These are phyloP conservation scores for Corylus heterophylla DNA, from an alignment of 306 rosid genomes.

Conservation along the genomic window DNA sequence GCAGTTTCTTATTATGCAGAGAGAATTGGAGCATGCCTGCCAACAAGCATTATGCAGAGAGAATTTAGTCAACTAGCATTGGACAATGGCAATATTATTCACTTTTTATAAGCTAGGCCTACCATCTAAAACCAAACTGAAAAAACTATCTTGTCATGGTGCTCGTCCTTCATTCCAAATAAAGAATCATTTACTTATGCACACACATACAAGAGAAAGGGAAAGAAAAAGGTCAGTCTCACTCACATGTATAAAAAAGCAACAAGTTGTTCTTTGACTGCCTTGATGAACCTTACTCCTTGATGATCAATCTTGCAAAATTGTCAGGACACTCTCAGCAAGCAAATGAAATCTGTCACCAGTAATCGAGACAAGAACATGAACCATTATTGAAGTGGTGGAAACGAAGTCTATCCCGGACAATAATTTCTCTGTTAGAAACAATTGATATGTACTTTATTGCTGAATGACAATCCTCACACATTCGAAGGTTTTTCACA, in stretches of 20 bases:
- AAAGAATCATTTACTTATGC: not conserved
- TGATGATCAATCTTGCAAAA: conserved; percentile 9
- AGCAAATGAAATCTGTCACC: conserved; percentile 48
- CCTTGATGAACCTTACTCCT: conserved; percentile 6
- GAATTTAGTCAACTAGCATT: not conserved
- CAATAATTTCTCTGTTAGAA: conserved; percentile 62
- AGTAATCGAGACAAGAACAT: conserved; percentile 79
- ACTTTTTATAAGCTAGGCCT: not conserved
- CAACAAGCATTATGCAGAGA: too few relatives aligned
- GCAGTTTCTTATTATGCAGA: too few relatives aligned
- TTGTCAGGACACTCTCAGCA: conserved; percentile 7
- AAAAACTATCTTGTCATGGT: not conserved
- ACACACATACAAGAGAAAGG: not conserved
- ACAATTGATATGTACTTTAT: conserved; percentile 69
- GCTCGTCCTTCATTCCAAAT: not conserved
- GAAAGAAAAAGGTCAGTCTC: not conserved
- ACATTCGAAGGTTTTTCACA: conserved; percentile 84
- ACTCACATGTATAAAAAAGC: not conserved
- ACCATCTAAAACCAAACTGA: not conserved
- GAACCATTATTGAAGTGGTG: conserved; percentile 76
- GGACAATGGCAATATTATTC: not conserved
- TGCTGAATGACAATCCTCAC: conserved; percentile 92
- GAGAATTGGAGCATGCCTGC: too few relatives aligned
- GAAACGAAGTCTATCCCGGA: conserved; percentile 84
- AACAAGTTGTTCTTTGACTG: not conserved